These are phyloP conservation scores for Teratosphaeriaceae sp. DNA, from an alignment of 2,329 filamentous ascomycete genomes.

Conservation along the genomic window DNA sequence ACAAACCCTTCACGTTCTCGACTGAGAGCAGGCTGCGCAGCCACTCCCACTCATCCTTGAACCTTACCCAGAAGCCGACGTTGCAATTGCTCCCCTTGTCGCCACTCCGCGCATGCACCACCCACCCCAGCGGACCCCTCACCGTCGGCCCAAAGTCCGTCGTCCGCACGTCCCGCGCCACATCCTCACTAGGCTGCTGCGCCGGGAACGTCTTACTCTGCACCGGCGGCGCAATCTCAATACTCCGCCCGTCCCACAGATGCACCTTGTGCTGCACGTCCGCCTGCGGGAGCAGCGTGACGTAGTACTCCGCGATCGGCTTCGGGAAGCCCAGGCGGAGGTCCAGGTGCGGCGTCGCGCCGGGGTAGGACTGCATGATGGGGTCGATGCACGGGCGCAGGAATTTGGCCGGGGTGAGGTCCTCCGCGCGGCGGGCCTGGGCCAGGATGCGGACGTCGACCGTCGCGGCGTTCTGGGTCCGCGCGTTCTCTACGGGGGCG, in stretches of 20 bases:
- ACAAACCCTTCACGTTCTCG: constrained; percentile 9
- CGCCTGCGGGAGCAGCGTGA: constrained; percentile 29
- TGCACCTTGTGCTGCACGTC: constrained; percentile 7
- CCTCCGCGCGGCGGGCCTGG: constrained; percentile 21
- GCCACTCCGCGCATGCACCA: constrained; percentile 15
- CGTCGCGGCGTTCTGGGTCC: constrained; percentile 40
- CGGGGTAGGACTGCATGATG: constrained; percentile 11
- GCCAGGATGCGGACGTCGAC: constrained; percentile 41
- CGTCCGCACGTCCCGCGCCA: constrained; percentile 7
- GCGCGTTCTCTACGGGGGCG: constrained; percentile 37
- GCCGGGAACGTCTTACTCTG: constrained; percentile 26
- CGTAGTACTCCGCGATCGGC: constrained; percentile 37
- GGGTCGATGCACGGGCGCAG: constrained; percentile 8
- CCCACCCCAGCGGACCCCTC: constrained; percentile 24
- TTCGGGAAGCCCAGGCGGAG: constrained; percentile 32
- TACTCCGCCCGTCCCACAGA: constrained; percentile 17
- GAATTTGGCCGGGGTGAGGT: constrained; percentile 14
- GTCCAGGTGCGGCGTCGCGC: constrained; percentile 7
- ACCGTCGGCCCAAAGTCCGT: constrained; percentile 25
- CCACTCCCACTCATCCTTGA: constrained; percentile 13
- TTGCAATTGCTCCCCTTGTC: constrained; percentile 14
- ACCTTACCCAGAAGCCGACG: constrained; percentile 31
- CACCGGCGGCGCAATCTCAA: constrained; percentile 29
- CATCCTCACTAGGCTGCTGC: constrained; percentile 29
- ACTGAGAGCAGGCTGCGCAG: constrained; percentile 11